A percentile compares a stretch with the other conserved stretches of the same genome.
Conservation (phyloP, 2,329 filamentous ascomycete species). For the Cercospora sesami region DNA sequence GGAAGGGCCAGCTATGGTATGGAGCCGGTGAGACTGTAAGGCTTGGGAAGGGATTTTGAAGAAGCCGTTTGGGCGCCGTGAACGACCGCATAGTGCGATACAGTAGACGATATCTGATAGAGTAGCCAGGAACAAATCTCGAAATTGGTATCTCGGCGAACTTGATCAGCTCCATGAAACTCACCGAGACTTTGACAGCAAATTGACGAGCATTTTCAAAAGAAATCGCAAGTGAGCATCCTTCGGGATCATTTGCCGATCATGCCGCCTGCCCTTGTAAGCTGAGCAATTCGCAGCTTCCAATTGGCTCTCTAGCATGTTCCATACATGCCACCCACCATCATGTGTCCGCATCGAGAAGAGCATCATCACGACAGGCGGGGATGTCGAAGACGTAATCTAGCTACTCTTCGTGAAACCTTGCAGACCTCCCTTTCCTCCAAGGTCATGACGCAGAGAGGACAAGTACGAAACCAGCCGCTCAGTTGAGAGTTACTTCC, state of each 20-base stretch:
- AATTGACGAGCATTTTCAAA: neutral
- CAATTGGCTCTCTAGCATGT: conserved; percentile 6
- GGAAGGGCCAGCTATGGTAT: conserved; percentile 81
- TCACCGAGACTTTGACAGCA: neutral
- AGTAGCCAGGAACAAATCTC: neutral
- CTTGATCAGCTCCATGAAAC: neutral
- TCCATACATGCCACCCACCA: conserved; percentile 6
- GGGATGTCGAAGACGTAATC: conserved; percentile 19
- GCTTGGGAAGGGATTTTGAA: conserved; percentile 52
- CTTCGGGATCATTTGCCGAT: conserved; percentile 13
- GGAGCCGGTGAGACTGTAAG: conserved; percentile 68
- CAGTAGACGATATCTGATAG: neutral
- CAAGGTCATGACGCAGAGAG: conserved; percentile 1
- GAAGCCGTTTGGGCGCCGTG: neutral
- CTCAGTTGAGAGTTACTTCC: neutral
- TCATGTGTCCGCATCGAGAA: conserved; percentile 8
- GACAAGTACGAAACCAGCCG: neutral
- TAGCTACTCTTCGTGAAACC: neutral
- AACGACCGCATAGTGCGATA: neutral
- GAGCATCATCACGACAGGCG: conserved; percentile 12
- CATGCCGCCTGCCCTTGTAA: neutral
- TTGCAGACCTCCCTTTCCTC: conserved; percentile 6
- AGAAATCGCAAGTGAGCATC: neutral
- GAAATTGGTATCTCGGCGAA: neutral
- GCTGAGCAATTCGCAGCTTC: conserved; percentile 13